Percentiles rank a stretch among this genome's conserved stretches.
Evolutionary conservation across 2,329 filamentous ascomycete genomes (phyloP).

Genomic region (Xylaria sp.): DNA sequence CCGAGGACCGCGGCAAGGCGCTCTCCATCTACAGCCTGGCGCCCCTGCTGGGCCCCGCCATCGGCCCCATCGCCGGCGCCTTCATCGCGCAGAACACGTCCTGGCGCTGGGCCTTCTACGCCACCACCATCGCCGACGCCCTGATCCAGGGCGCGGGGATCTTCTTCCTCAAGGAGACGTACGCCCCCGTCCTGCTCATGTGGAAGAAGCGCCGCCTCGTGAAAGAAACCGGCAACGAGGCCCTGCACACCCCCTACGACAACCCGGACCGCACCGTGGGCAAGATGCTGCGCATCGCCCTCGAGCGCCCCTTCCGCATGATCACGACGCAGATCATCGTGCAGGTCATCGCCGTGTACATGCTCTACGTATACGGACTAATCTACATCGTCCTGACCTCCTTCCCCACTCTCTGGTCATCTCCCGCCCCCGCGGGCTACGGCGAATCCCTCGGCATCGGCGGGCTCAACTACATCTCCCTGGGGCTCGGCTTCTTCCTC

Average conservation of each 20-base stretch:
- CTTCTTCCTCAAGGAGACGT: conserved; percentile 73
- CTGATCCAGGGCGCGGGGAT: conserved; percentile 68
- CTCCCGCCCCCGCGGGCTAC: conserved; percentile 47
- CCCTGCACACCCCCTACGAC: conserved; percentile 65
- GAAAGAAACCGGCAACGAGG: conserved; percentile 66
- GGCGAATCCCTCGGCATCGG: conserved; percentile 49
- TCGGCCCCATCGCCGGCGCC: conserved; percentile 74
- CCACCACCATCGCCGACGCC: conserved; percentile 71
- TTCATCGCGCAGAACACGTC: conserved; percentile 72
- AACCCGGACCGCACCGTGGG: conserved; percentile 49
- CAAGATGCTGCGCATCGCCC: conserved; percentile 53
- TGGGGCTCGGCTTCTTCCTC: conserved; percentile 52
- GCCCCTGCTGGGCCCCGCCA: conserved; percentile 72
- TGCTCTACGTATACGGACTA: conserved; percentile 66
- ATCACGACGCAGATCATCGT: conserved; percentile 65
- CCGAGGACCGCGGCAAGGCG: conserved; percentile 71
- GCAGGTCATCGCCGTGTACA: conserved; percentile 61
- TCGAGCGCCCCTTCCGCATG: conserved; percentile 63
- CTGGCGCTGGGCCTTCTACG: conserved; percentile 81
- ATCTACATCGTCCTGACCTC: conserved; percentile 62
- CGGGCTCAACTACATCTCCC: conserved; percentile 54
- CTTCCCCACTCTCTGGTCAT: conserved; percentile 60
- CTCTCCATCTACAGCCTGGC: conserved; percentile 72
- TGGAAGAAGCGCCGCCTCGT: conserved; percentile 68
- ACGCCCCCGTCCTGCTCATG: conserved; percentile 70